Evolutionary conservation across 768 basidiomycete species (phyloP), one percentile per base, ranked within the genome.

Genomic region (Peribolospora baueri): DNA sequence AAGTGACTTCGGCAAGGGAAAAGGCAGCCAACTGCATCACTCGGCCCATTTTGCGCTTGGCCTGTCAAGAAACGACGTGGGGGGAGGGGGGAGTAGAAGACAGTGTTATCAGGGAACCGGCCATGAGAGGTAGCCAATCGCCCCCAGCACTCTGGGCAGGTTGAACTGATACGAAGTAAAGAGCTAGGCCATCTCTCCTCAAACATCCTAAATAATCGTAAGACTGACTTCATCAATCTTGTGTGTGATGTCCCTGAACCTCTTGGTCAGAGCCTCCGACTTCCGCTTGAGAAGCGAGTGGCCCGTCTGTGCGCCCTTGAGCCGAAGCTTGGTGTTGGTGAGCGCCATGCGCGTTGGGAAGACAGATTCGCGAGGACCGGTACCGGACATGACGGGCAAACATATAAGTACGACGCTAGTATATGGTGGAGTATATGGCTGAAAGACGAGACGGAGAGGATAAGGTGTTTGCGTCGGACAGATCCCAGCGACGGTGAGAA

Each of bases 1-100:
- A 98, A 14, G 90, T 91, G 60, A 98, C 93, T 68, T 97, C 91
- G 0, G 93, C 93, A 71, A 97, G 81, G 47, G 90, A 93, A 74
- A 98, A 93, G 46, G 93, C 97, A 37, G 93, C 93, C 52, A 97
- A 75, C 68, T 98, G 93, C 80, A 98, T 93, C 37, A 97, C 90
- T 57, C 84, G 76, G 40, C 93, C 93, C 93, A 97, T 98, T 71
- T 95, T 90, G 57, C 88, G 78, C 68, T 98, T 98, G 7, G 93
- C 91, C 90, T 97, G 56, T 38, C 25, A 25, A 25, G 25, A 25
- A 25, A 25, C 25, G 25, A 25, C 25, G 13, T 9, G 46, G 3
- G 36, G 14, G n/a, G 40, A 37, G 37, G 48, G 11, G 51, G 11
- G 9, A 38, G 45, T 42, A 37, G 37, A 37, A 3, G 10, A 50